Evolutionary conservation across 352 stramenopile genomes (phyloP).

Genomic region (Halophytophthora batemanensis): DNA sequence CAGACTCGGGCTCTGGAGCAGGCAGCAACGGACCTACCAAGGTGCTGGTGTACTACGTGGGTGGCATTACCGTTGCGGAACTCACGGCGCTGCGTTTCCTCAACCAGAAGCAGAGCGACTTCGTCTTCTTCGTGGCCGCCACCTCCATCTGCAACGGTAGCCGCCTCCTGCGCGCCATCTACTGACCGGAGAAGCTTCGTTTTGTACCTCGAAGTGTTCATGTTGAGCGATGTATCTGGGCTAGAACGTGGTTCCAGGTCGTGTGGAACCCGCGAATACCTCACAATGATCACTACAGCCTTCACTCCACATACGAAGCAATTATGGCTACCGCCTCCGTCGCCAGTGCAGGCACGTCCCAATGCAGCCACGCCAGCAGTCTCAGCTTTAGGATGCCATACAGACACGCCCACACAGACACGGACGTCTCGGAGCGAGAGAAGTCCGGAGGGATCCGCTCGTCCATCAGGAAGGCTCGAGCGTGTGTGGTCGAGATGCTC

Average conservation of each 20-base stretch:
- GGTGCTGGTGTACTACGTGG: conserved; percentile 84
- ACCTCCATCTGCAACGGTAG: conserved; percentile 75
- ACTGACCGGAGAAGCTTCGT: conserved; percentile 20
- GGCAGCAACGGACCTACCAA: conserved; percentile 15
- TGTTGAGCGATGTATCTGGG: no score
- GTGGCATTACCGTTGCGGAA: conserved; percentile 80
- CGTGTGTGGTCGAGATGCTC: conserved; percentile 38
- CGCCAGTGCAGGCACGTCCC: background rate
- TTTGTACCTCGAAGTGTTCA: no score
- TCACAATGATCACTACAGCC: no score
- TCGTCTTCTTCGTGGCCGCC: conserved; percentile 62
- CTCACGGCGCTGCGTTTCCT: conserved; percentile 74
- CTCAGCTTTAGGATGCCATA: conserved; percentile 46
- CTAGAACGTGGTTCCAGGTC: no score
- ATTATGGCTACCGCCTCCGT: background rate
- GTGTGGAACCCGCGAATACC: no score
- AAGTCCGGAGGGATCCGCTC: conserved; percentile 53
- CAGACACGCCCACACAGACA: conserved; percentile 30
- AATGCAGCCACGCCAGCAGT: conserved; percentile 16
- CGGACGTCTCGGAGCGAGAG: conserved; percentile 22
- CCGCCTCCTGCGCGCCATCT: conserved; percentile 59
- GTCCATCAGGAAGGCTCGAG: conserved; percentile 42
- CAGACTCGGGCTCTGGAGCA: conserved; percentile 6
- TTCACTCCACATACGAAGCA: no score
- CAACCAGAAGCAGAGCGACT: conserved; percentile 62